A percentile compares a stretch with the other conserved stretches of the same genome.
These are phyloP conservation scores for Isabelozyma heimii DNA, from an alignment of 805 yeast species.

Conservation along the genomic window DNA sequence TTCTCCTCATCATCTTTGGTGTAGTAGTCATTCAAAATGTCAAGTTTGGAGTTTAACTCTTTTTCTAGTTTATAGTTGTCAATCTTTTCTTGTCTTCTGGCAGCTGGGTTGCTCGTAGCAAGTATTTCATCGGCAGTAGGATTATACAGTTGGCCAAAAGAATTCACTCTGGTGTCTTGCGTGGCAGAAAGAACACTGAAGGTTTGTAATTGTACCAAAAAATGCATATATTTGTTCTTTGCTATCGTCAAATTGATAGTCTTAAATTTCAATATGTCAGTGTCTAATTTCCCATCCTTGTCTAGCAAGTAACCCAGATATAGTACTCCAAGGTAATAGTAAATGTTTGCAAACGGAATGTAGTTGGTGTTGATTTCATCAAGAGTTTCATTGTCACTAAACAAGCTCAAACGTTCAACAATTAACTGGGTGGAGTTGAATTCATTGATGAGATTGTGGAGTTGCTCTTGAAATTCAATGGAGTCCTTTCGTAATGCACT, in stretches of 20 bases:
- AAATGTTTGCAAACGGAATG: conserved; percentile 56
- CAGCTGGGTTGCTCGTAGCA: conserved; percentile 32
- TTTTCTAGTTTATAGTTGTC: conserved; percentile 62
- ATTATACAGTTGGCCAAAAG: conserved; percentile 34
- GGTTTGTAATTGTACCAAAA: conserved; percentile 43
- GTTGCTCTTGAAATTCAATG: conserved; percentile 33
- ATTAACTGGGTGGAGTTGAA: conserved; percentile 43
- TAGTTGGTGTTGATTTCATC: conserved; percentile 68
- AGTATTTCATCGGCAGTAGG: conserved; percentile 42
- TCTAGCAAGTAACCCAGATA: conserved; percentile 10
- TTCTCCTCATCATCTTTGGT: conserved; percentile 7
- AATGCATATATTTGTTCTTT: conserved; percentile 43
- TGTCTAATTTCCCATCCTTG: background rate
- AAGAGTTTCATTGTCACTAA: conserved; percentile 67
- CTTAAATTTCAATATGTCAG: conserved; percentile 15
- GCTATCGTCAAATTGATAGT: conserved; percentile 27
- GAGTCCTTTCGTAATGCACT: conserved; percentile 28
- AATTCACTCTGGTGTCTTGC: conserved; percentile 38
- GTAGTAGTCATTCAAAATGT: conserved; percentile 30
- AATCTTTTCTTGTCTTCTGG: conserved; percentile 68
- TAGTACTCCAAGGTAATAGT: conserved; percentile 52
- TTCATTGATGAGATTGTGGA: conserved; percentile 36
- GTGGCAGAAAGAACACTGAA: conserved; percentile 37
- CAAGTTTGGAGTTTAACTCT: conserved; percentile 45
- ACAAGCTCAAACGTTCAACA: conserved; percentile 52